Base-by-base conservation (phyloP, 148 eudicot genomes). In the Heliamphora exappendiculata region DNA sequence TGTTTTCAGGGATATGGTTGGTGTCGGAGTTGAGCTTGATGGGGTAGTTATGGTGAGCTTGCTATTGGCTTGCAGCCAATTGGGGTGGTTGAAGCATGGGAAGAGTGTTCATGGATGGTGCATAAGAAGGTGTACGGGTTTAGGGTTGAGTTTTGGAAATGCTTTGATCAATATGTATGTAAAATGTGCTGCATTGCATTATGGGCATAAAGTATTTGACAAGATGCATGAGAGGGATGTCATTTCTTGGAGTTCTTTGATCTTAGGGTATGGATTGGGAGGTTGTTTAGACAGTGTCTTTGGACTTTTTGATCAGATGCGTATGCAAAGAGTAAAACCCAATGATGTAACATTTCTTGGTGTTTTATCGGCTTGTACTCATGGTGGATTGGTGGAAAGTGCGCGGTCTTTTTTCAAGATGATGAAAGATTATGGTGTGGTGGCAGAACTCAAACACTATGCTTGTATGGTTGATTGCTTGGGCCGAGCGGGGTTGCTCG, bases 21-120 rank as follows among this genome's bases (percentile, higher is more conserved):
- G 0, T 28, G 11, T 5, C 0, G 73, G 73, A 49, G 57, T 70
- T 47, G 73, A 70, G 57, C 73, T 70, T 70, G 73, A 70, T 70
- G 73, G 58, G 47, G 73, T 29, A 13, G 73, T 70, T 47, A 70
- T 70, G 73, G 73, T 49, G 58, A 70, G 73, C 73, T 70, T 70
- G 57, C 73, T 70, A 26, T 49, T 47, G 57, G 28, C 49, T 8
- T 70, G 73, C 17, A 22, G 57, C 12, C 73, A 70, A 8, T 45
- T 49, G 34, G 73, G 73, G 0, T 70, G 73, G 73, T 70, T 70
- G 73, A 70, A 70, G 39, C 58, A 70, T 14, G 73, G 73, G 34
- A 70, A 70, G 73, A 70, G 73, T 70, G 57, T 70, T 28, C 73
- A 70, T 70, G 73, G 73, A 22, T 70, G 73, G 73, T 70, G 73